Evolutionary conservation across 495 filamentous ascomycete species (phyloP), one percentile per base, ranked within the genome.

Genomic region (Penicillium chermesinum): DNA sequence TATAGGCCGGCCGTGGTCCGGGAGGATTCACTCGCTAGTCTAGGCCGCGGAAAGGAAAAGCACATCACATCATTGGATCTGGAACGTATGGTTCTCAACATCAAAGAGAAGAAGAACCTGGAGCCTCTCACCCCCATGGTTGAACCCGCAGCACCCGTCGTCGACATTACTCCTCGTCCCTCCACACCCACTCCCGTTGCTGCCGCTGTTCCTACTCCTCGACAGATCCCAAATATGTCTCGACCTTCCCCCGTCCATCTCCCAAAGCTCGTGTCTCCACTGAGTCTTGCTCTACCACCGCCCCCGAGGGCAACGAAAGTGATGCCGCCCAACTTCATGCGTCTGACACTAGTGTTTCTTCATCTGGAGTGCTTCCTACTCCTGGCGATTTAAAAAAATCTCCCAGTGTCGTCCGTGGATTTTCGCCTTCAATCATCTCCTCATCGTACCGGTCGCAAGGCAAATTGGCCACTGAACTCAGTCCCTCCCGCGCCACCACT

Each of bases 71-170:
- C 90, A 1, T 72, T 84, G 49, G 86, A 88, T 50, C 67, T 96
- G 14, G 87, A 94, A 71, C 89, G 90, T 59, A 93, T 95, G 82
- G 86, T 96, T 0, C 77, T 84, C 33, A 88, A 88, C 46, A 93
- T 96, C 59, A 84, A 91, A 59, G 82, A 90, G 60, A 75, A 75
- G 61, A 87, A 87, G 69, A 73, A 74, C 34, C 74, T 93, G n/a
- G 71, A 77, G 54, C 81, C 81, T 2, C 59, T 81, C 16, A 58
- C 73, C 42, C 60, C 73, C 22, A 50, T 59, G 22, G 67, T 81
- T 38, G 62, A 75, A 10, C 72, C 75, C 15, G 48, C 60, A 38
- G 57, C 60, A 17, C 81, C 80, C 2, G 70, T 83, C 8, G 73
- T 79, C 21, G 74, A 71, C 35, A 78, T 81, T 38, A 73, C 70